Base-by-base conservation (phyloP, 345 rosid species). In the Lepidium aucheri region DNA sequence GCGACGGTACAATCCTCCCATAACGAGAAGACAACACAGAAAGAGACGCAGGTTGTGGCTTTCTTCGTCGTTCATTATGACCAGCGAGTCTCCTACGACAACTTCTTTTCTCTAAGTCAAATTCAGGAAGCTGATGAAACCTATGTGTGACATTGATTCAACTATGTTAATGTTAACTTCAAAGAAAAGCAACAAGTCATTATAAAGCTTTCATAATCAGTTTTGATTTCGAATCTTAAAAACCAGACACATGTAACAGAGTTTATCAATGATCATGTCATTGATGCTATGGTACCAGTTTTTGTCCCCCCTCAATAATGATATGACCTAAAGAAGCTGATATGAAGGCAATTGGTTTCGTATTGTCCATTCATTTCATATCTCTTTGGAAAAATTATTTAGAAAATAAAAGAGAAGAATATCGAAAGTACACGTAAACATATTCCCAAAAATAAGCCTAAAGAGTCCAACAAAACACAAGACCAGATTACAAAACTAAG, bases 1-100 rank as follows among this genome's bases (percentile, higher is more conserved):
- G 58, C 8, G 90, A 78, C 1, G 94, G 76, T 63, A 88, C 61
- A 22, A 81, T 67, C 33, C 88, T 73, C 42, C 80, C 77, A 40
- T 79, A 82, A 60, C 84, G 89, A 63, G 91, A 70, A 33, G 89
- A 49, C 18, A 64, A 8, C 14, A 63, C 64, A 38, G 80, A 49
- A 52, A 88, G 59, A 9, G 90, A 83, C 63, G 92, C 86, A 9
- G 86, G 78, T 14, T 89, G 88, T 9, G 93, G 97, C 80, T 94
- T 94, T 83, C 99, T 87, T 3, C 97, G 76, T 9, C 99, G 91
- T 75, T 88, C 99, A 15, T 94, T 94, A 63, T 94, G 99, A 11
- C 96, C 96, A 12, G 97, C 97, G 17, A 94, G 82, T 74, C 96
- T 86, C 69, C 95, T 85, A 22, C 99, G 93, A 59, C 99, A 94